Evolutionary conservation across 768 basidiomycete genomes (phyloP).

Genomic region (Boletus subcaerulescens): DNA sequence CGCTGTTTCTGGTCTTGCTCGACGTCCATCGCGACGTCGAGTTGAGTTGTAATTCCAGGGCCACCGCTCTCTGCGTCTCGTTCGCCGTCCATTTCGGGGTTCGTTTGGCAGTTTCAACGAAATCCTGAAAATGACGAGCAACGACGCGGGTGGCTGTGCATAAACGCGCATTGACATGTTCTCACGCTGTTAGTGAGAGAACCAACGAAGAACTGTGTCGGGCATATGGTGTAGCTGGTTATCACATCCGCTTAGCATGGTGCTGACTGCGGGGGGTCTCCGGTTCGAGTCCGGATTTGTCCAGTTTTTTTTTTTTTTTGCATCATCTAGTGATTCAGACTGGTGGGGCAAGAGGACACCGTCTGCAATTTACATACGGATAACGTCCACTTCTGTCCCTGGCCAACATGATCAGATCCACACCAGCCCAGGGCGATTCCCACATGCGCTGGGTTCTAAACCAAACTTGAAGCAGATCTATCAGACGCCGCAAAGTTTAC

Average conservation of each 20-base stretch:
- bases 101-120: constrained; percentile 12
- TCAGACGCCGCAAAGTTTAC: too few species aligned
- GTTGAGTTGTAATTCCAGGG: not conserved
- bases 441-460: too few species aligned
- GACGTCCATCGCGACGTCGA: constrained; percentile 21
- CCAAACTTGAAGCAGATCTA: too few species aligned
- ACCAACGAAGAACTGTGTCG: constrained; percentile 7
- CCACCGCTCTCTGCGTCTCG: constrained; percentile 5
- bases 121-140: constrained; percentile 28
- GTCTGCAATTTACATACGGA: too few species aligned
- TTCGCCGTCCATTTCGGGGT: constrained; percentile 24
- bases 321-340: not conserved
- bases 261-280: constrained; percentile 37
- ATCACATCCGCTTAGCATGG: constrained; percentile 40
- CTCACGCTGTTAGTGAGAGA: not conserved
- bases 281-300: constrained; percentile 41
- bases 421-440: too few species aligned
- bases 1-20: constrained; percentile 15
- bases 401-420: too few species aligned
- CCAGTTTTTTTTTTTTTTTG: constrained; percentile 20
- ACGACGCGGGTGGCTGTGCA: constrained; percentile 25
- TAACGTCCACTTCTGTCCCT: too few species aligned
- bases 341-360: too few species aligned
- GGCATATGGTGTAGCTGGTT: constrained; percentile 41
- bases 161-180: not conserved